Conservation (phyloP, 768 basidiomycete species). For the Wakefieldia striispora region DNA sequence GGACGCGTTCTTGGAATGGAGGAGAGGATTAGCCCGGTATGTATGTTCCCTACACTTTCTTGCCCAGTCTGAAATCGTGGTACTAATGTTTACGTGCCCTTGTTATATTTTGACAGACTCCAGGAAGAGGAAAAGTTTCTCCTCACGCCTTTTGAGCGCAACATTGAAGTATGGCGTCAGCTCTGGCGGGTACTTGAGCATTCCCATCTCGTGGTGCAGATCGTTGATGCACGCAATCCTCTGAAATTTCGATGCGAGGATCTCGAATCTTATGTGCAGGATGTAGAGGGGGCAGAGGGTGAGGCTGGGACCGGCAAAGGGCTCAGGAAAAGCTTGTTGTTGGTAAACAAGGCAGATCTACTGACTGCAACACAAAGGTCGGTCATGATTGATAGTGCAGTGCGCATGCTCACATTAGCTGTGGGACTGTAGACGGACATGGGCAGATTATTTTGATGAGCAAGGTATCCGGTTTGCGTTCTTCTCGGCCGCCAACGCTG, state of each 20-base stretch:
- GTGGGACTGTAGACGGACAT: constrained; percentile 59
- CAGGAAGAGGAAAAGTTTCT: constrained; percentile 86
- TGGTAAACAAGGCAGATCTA: constrained; percentile 96
- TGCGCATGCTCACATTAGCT: neutral
- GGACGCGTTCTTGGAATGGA: constrained; percentile 89
- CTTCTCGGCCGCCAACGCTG: constrained; percentile 88
- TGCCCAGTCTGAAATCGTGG: neutral
- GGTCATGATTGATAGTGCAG: constrained; percentile 7
- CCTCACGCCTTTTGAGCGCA: constrained; percentile 96
- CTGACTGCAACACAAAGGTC: constrained; percentile 85
- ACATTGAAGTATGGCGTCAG: constrained; percentile 97
- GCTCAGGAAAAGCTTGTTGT: constrained; percentile 69
- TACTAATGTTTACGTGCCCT: neutral
- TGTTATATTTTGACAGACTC: constrained; percentile 45
- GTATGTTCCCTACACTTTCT: constrained; percentile 29
- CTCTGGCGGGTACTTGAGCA: constrained; percentile 96
- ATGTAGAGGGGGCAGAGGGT: constrained; percentile 81
- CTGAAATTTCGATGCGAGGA: constrained; percentile 91
- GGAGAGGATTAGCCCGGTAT: constrained; percentile 87
- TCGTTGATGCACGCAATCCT: constrained; percentile 95
- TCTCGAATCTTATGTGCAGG: constrained; percentile 79
- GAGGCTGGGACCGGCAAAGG: constrained; percentile 75
- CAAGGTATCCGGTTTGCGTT: constrained; percentile 81
- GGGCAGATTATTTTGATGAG: constrained; percentile 90
- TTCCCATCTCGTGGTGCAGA: constrained; percentile 92